Evolutionary conservation across 331 rosid species (phyloP).

Genomic region (Pyrus hybrid): DNA sequence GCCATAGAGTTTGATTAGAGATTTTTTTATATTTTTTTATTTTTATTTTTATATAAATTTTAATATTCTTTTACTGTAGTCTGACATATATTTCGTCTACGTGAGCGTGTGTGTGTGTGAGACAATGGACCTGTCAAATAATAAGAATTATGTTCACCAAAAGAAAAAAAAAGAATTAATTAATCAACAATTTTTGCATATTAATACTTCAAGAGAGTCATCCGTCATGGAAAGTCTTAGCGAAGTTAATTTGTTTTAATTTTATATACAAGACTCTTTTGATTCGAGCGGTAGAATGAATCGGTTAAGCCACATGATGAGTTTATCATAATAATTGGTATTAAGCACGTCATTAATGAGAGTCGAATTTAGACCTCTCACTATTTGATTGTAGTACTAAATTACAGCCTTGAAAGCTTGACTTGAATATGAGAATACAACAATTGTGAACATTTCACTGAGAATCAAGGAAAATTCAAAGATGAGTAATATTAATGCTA

Average conservation of each 20-base stretch:
- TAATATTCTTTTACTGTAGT: too few species aligned
- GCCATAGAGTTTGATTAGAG: too few species aligned
- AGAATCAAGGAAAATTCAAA: not conserved
- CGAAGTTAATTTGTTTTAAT: not conserved
- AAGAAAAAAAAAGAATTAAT: too few species aligned
- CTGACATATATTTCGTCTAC: not conserved
- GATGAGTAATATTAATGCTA: not conserved
- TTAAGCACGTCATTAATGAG: accelerated
- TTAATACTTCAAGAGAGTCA: not conserved
- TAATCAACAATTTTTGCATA: not conserved
- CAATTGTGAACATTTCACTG: not conserved
- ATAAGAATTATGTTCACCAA: too few species aligned
- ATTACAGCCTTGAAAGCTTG: not conserved
- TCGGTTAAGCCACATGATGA: not conserved
- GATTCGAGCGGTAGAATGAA: not conserved
- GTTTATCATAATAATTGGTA: too few species aligned
- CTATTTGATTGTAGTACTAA: too few species aligned
- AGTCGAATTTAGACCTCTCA: too few species aligned
- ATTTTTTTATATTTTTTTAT: too few species aligned
- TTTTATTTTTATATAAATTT: too few species aligned
- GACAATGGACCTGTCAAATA: not conserved
- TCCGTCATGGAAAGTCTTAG: not conserved
- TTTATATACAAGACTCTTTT: not conserved
- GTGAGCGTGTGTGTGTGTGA: not conserved
- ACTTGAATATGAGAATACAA: not conserved